Percentiles rank a stretch among this genome's conserved stretches.
These are phyloP conservation scores for Hygrocybe punicea DNA, from an alignment of 768 basidiomycete genomes.

Conservation along the genomic window DNA sequence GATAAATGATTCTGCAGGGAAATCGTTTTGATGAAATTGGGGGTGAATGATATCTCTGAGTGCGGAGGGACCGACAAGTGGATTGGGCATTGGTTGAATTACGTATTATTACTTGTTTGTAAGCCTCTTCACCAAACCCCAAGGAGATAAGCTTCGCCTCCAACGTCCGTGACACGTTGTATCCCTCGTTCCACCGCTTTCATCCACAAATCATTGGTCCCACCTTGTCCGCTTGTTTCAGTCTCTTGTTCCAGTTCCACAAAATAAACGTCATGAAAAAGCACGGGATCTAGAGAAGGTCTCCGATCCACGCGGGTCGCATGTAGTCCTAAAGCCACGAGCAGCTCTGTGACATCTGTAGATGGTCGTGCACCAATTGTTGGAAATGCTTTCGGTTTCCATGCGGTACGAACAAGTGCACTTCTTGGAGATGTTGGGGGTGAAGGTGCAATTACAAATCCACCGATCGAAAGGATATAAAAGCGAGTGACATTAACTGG, in stretches of 20 bases:
- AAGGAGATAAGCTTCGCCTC: conserved; percentile 38
- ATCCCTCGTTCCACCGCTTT: conserved; percentile 33
- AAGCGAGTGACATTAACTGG: conserved; percentile 71
- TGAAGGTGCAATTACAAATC: conserved; percentile 17
- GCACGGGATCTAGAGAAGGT: conserved; percentile 44
- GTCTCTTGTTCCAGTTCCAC: conserved; percentile 48
- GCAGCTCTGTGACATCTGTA: conserved; percentile 25
- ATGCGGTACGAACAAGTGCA: conserved; percentile 32
- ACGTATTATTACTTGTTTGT: no score
- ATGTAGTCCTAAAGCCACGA: conserved; percentile 40
- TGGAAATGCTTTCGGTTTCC: conserved; percentile 9
- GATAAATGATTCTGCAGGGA: conserved; percentile 73
- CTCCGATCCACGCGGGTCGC: conserved; percentile 61
- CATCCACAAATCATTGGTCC: conserved; percentile 3
- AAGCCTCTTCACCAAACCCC: conserved; percentile 60
- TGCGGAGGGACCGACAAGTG: conserved; percentile 54
- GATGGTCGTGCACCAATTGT: conserved; percentile 7
- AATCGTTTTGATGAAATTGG: conserved; percentile 93
- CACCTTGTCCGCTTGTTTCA: background rate
- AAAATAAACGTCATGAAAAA: conserved; percentile 63
- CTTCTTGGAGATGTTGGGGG: conserved; percentile 15
- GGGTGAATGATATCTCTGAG: conserved; percentile 75
- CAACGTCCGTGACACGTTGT: conserved; percentile 30
- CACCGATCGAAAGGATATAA: conserved; percentile 48
- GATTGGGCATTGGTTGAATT: conserved; percentile 40